These are phyloP conservation scores for Clavispora phyllophila DNA, from an alignment of 805 yeast species.

Conservation along the genomic window DNA sequence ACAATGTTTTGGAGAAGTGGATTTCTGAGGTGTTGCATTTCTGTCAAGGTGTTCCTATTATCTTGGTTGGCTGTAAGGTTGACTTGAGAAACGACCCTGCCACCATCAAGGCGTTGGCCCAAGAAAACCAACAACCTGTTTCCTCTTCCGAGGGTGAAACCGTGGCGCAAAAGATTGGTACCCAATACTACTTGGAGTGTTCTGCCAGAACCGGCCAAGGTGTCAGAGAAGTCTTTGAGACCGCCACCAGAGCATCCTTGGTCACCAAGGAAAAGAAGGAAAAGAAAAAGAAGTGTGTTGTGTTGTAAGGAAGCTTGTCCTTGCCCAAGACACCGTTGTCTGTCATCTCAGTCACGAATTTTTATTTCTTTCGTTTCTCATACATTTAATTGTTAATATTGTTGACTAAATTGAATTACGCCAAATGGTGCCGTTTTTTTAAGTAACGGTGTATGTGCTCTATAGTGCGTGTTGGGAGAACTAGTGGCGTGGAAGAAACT, in stretches of 20 bases:
- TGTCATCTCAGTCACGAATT: not conserved
- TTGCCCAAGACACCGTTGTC: not conserved
- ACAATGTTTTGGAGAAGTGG: constrained; percentile 36
- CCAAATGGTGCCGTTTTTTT: not conserved
- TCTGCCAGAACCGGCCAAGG: constrained; percentile 31
- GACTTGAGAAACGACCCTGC: constrained; percentile 27
- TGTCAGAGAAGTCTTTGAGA: constrained; percentile 26
- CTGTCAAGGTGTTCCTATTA: constrained; percentile 32
- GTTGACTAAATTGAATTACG: constrained; percentile 5
- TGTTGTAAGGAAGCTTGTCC: constrained; percentile 16
- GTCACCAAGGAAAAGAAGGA: constrained; percentile 25
- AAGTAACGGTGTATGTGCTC: not conserved
- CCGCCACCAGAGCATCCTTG: constrained; percentile 28
- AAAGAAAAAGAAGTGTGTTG: constrained; percentile 27
- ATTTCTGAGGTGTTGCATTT: constrained; percentile 37
- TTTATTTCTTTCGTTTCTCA: constrained; percentile 11
- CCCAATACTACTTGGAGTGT: constrained; percentile 33
- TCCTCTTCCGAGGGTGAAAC: constrained; percentile 23
- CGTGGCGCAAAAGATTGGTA: constrained; percentile 24
- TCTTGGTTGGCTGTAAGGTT: constrained; percentile 35
- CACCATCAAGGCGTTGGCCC: constrained; percentile 23
- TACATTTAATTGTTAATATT: constrained; percentile 15
- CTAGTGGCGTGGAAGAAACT: not conserved
- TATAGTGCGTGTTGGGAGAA: not conserved
- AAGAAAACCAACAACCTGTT: constrained; percentile 18